These are phyloP conservation scores for Vicia villosa DNA, from an alignment of 306 rosid genomes.

Conservation along the genomic window DNA sequence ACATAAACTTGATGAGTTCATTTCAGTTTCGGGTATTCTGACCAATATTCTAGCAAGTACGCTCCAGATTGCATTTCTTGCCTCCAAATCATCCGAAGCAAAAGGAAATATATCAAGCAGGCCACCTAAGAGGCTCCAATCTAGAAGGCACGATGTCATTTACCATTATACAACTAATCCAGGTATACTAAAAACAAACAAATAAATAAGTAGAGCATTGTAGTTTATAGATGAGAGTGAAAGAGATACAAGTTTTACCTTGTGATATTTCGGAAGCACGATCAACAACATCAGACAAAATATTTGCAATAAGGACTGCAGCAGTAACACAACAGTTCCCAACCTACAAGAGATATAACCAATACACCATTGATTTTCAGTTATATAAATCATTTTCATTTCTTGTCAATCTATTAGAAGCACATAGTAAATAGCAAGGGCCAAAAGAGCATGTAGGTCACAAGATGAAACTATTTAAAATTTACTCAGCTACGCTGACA, in stretches of 20 bases:
- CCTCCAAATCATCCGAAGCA: slow-evolving; percentile 80
- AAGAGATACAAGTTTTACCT: slow-evolving; percentile 49
- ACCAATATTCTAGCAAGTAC: slow-evolving; percentile 65
- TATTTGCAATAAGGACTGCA: slow-evolving; percentile 82
- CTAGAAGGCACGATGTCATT: slow-evolving; percentile 51
- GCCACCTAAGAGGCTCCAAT: slow-evolving; percentile 67
- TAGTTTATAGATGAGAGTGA: slow-evolving; percentile 19
- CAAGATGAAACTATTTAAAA: background rate
- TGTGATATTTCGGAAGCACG: slow-evolving; percentile 57
- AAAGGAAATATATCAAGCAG: slow-evolving; percentile 85
- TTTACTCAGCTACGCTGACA: background rate
- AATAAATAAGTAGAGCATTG: background rate
- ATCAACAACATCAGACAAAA: slow-evolving; percentile 66
- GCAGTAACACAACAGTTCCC: slow-evolving; percentile 82
- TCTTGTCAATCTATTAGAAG: slow-evolving; percentile 3
- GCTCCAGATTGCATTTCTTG: slow-evolving; percentile 87
- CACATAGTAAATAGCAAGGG: slow-evolving; percentile 21
- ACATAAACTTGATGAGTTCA: slow-evolving; percentile 54
- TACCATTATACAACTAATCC: slow-evolving; percentile 20
- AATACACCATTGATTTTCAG: slow-evolving; percentile 31
- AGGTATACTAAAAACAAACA: slow-evolving; percentile 16
- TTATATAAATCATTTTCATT: slow-evolving; percentile 32
- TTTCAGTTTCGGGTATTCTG: slow-evolving; percentile 60
- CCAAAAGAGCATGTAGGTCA: background rate
- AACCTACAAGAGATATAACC: slow-evolving; percentile 57